Base-by-base conservation (phyloP, 768 basidiomycete genomes). In the Lactifluus pinguis region DNA sequence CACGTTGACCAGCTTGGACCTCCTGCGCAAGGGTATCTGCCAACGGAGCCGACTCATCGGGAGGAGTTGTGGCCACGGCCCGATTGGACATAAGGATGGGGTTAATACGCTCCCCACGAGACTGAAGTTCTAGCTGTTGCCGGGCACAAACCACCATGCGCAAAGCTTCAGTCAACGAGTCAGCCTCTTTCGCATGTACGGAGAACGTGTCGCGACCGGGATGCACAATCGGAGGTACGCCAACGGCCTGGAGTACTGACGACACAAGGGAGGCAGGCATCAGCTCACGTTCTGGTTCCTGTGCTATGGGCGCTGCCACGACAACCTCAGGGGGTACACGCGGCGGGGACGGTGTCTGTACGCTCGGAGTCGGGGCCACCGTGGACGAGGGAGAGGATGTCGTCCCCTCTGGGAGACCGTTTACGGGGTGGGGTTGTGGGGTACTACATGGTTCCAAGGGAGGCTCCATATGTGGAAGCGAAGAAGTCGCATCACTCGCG, bases 1-100 rank as follows among this genome's bases (percentile, higher is more conserved):
- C 65, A 39, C 72, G 74, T 39, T 72, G 66, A 36, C 74, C 76
- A 50, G 70, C 67, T 41, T 75, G 71, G 53, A 84, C 70, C 42
- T 83, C 82, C 53, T 77, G 73, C 7, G 86, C 72, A 29, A 84
- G 69, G 14, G 71, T 70, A 51, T 77, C 77, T 49, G 77, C 75
- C 34, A 69, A 65, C 29, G 70, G 49, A 13, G 71, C 71, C 2
- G 76, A 25, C n/a, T 17, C 70, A 49, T 77, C 77, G 49, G 77
- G 75, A 45, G 69, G 66, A 29, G 69, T 49, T 10, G 71, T 71
- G 4, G 77, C 73, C 51, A 82, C 72, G 9, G 78, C 71, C 62
- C 74, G 74, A 69, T 90, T 90, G 34, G 82, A 78, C 65, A 78
- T 70, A 14, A 92, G 74, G 21, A 91, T 76, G 1, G 86, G 86